Evolutionary conservation across 208 protist species (phyloP).

Genomic region (Plasmodiophora brassicae): DNA sequence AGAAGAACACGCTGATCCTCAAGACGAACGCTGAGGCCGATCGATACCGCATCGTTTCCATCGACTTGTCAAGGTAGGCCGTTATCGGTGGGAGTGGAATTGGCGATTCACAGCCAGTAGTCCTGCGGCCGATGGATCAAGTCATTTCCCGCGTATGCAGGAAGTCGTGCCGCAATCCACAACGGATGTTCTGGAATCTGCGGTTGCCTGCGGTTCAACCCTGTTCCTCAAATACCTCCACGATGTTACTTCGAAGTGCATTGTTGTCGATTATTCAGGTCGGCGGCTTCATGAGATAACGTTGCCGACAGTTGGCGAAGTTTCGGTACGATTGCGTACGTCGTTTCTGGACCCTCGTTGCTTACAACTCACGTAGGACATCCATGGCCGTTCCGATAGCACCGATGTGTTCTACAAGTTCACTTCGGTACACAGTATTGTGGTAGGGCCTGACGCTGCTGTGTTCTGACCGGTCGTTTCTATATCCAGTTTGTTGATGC

Average conservation of each 20-base stretch:
- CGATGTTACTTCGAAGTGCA: not conserved
- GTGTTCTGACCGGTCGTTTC: too few species aligned
- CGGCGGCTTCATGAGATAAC: not conserved
- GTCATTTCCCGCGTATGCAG: not conserved
- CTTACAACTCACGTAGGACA: not conserved
- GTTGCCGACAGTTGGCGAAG: not conserved
- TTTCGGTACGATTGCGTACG: not conserved
- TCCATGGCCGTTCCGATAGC: not conserved
- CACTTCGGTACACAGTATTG: too few species aligned
- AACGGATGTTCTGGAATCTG: not conserved
- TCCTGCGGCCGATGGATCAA: too few species aligned
- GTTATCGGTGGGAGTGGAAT: not conserved
- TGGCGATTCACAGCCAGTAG: too few species aligned
- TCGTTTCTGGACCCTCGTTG: not conserved
- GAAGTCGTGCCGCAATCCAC: not conserved
- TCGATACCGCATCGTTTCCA: slow-evolving; percentile 33
- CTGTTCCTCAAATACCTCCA: not conserved
- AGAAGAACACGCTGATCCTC: not conserved
- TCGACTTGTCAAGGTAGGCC: not conserved
- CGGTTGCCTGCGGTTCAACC: not conserved
- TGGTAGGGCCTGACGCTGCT: too few species aligned
- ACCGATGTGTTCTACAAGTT: slow-evolving; percentile 17
- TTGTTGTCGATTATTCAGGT: not conserved
- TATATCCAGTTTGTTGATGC: slow-evolving; percentile 15
- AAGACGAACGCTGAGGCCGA: not conserved